Conservation (phyloP, 257 asterid genomes). For the Nyctanthes arbortristis region DNA sequence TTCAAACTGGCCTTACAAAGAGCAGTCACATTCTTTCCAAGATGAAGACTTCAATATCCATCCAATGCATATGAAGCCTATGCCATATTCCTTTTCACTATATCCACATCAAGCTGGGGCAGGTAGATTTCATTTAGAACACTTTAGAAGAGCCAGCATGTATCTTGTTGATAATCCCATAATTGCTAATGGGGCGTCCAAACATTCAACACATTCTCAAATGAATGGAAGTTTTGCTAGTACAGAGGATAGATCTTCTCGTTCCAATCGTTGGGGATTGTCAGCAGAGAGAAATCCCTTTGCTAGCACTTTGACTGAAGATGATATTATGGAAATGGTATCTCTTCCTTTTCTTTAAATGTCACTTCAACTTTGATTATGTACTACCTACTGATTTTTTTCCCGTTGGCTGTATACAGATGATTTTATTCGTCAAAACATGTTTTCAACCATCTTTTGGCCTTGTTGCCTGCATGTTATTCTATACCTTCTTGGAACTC, state of each 20-base stretch:
- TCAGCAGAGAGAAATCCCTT: slow-evolving; percentile 56
- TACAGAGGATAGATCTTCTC: slow-evolving; percentile 37
- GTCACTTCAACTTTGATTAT: slow-evolving; percentile 15
- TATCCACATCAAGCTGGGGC: slow-evolving; percentile 69
- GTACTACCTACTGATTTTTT: slow-evolving; percentile 10
- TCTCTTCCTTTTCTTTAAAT: slow-evolving; percentile 27
- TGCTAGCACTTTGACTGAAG: slow-evolving; percentile 69
- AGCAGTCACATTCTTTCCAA: slow-evolving; percentile 42
- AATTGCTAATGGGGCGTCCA: slow-evolving; percentile 33
- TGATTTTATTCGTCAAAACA: neutral
- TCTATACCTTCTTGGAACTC: neutral
- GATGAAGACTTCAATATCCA: slow-evolving; percentile 45
- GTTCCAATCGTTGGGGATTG: slow-evolving; percentile 44
- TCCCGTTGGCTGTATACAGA: neutral
- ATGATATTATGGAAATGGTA: slow-evolving; percentile 91
- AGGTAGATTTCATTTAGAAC: slow-evolving; percentile 55
- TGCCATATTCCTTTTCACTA: slow-evolving; percentile 57
- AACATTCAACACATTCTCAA: slow-evolving; percentile 41
- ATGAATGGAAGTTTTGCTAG: slow-evolving; percentile 38
- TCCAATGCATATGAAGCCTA: slow-evolving; percentile 47
- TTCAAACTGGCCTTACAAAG: slow-evolving; percentile 45
- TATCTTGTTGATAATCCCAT: slow-evolving; percentile 32
- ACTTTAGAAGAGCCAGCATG: slow-evolving; percentile 39
- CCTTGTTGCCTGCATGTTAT: neutral
- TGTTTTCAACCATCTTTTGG: neutral